Conservation (phyloP, 164 flowering plant species). For the Chimonanthus praecox region DNA sequence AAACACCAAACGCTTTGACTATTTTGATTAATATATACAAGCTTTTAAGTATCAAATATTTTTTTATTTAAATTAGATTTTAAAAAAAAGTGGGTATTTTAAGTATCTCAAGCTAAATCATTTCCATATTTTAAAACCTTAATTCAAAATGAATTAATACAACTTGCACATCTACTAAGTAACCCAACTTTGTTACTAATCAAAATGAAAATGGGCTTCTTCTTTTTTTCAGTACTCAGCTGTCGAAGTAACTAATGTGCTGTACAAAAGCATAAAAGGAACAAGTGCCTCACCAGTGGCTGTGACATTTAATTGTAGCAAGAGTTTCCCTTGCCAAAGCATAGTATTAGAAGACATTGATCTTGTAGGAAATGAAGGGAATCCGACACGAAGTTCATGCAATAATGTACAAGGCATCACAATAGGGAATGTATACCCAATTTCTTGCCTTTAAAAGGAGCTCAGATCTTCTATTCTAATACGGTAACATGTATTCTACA, state of each 20-base stretch:
- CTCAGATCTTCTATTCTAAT: neutral
- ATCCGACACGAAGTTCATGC: slow-evolving; percentile 19
- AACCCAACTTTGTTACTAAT: neutral
- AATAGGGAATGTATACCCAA: slow-evolving; percentile 11
- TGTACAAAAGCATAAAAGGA: slow-evolving; percentile 37
- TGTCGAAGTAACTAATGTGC: slow-evolving; percentile 37
- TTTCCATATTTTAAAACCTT: no score
- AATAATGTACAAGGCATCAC: slow-evolving; percentile 18
- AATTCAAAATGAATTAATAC: no score
- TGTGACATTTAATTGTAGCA: slow-evolving; percentile 37
- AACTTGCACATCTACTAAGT: neutral
- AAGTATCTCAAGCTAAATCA: no score
- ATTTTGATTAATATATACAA: no score
- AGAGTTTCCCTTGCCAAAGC: slow-evolving; percentile 30
- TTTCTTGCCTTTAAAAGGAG: slow-evolving; percentile 1
- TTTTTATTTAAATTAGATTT: no score
- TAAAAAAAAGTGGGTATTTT: no score
- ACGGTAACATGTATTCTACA: neutral
- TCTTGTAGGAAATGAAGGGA: slow-evolving; percentile 13
- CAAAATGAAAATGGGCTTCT: neutral
- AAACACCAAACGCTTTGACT: neutral
- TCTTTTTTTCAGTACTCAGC: slow-evolving; percentile 28
- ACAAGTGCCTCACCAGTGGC: slow-evolving; percentile 40
- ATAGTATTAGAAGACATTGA: slow-evolving; percentile 32
- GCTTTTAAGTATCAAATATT: no score